These are phyloP conservation scores for Diaporthe velutina DNA, from an alignment of 2,329 filamentous ascomycete species.

Conservation along the genomic window DNA sequence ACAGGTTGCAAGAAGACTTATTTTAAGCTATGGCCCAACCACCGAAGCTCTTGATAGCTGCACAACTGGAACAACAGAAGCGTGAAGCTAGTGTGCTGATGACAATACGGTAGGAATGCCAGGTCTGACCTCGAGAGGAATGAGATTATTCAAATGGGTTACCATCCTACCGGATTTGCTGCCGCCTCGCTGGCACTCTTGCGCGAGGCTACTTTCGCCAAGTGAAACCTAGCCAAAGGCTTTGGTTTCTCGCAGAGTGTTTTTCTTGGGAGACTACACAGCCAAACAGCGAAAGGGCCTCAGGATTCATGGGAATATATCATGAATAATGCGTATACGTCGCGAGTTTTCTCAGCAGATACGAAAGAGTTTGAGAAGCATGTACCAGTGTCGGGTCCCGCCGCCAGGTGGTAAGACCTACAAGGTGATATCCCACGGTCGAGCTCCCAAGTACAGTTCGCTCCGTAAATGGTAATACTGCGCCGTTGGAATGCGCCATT, in stretches of 20 bases:
- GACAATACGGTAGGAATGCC: not conserved
- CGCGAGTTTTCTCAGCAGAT: not conserved
- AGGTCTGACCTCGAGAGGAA: not conserved
- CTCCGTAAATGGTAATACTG: not conserved
- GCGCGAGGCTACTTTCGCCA: not conserved
- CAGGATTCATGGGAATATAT: too few relatives aligned
- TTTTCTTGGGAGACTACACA: not conserved
- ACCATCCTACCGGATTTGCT: not conserved
- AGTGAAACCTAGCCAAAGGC: constrained; percentile 7
- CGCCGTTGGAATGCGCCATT: not conserved
- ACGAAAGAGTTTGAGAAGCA: not conserved
- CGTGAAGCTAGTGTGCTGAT: not conserved
- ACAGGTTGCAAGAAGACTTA: not conserved
- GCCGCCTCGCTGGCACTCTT: not conserved
- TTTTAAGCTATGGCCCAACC: not conserved
- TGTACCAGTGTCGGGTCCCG: not conserved
- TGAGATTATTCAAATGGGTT: not conserved
- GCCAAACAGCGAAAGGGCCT: too few relatives aligned
- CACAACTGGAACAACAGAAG: not conserved
- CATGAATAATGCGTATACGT: not conserved
- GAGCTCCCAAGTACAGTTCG: not conserved
- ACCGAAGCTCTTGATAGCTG: too few relatives aligned
- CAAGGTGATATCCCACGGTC: not conserved
- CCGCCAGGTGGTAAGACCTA: not conserved
- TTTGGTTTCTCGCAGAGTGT: not conserved